Conservation (phyloP, 2,329 filamentous ascomycete species). For the Botrytis paeoniae region DNA sequence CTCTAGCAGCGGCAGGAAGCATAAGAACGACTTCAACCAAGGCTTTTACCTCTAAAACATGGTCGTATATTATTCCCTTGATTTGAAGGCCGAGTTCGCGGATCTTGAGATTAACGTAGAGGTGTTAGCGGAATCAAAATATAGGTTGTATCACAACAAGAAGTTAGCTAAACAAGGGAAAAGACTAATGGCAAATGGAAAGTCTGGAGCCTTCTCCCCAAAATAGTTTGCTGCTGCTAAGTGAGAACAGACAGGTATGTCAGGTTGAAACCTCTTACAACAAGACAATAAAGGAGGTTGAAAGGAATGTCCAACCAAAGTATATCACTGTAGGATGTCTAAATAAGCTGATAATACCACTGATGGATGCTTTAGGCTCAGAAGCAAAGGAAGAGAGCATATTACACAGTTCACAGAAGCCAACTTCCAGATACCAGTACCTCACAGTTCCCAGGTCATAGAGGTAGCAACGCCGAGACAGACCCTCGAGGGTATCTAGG, state of each 20-base stretch:
- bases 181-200: background rate
- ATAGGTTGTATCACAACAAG: background rate
- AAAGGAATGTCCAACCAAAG: background rate
- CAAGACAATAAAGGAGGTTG: background rate
- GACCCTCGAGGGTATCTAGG: background rate
- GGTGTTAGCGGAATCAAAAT: no score
- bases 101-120: background rate
- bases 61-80: no score
- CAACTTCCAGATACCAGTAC: background rate
- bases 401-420: background rate
- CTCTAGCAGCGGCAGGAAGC: background rate
- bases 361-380: background rate
- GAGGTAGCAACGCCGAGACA: constrained; percentile 3
- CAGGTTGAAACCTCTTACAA: background rate
- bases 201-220: background rate
- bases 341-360: background rate
- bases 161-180: background rate
- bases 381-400: no score
- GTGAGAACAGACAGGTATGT: background rate
- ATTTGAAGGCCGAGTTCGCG: no score
- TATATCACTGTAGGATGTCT: background rate
- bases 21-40: background rate
- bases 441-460: background rate
- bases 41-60: background rate
- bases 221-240: no score